Percentiles rank a stretch among this genome's conserved stretches.
These are phyloP conservation scores for Podaxis pistillaris DNA, from an alignment of 768 basidiomycete species.

Conservation along the genomic window DNA sequence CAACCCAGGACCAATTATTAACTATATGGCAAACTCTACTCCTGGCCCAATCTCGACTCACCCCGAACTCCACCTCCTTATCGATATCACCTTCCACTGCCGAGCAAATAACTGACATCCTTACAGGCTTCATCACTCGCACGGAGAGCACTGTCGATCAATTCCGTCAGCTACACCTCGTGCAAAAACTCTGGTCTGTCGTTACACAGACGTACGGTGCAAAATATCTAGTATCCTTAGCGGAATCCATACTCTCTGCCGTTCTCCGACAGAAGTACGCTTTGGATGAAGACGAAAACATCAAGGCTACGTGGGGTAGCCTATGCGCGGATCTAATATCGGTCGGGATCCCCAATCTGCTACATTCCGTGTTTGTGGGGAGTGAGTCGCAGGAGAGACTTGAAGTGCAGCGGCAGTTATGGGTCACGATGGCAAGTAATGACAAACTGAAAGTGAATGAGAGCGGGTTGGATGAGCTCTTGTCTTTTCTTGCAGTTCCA, in stretches of 20 bases:
- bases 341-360: slow-evolving; percentile 36
- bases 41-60: slow-evolving; percentile 45
- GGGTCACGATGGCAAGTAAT: slow-evolving; percentile 41
- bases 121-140: slow-evolving; percentile 34
- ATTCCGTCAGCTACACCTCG: slow-evolving; percentile 33
- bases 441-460: slow-evolving; percentile 22
- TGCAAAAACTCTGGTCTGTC: slow-evolving; percentile 49
- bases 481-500: slow-evolving; percentile 46
- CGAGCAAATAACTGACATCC: slow-evolving; percentile 29
- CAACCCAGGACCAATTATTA: slow-evolving; percentile 35
- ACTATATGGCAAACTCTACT: slow-evolving; percentile 56
- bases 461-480: slow-evolving; percentile 37
- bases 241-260: slow-evolving; percentile 44
- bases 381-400: slow-evolving; percentile 25
- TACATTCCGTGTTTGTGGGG: slow-evolving; percentile 31
- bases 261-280: slow-evolving; percentile 44
- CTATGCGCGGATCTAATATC: slow-evolving; percentile 50
- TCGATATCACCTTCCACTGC: slow-evolving; percentile 32
- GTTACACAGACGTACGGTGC: slow-evolving; percentile 46
- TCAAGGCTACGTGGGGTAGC: slow-evolving; percentile 44
- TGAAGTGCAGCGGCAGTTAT: slow-evolving; percentile 43
- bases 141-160: slow-evolving; percentile 27
- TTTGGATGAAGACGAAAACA: slow-evolving; percentile 30
- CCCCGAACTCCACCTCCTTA: slow-evolving; percentile 36
- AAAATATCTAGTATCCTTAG: slow-evolving; percentile 38